Conservation (phyloP, 2,329 filamentous ascomycete genomes). For the Metarhizium sp. region DNA sequence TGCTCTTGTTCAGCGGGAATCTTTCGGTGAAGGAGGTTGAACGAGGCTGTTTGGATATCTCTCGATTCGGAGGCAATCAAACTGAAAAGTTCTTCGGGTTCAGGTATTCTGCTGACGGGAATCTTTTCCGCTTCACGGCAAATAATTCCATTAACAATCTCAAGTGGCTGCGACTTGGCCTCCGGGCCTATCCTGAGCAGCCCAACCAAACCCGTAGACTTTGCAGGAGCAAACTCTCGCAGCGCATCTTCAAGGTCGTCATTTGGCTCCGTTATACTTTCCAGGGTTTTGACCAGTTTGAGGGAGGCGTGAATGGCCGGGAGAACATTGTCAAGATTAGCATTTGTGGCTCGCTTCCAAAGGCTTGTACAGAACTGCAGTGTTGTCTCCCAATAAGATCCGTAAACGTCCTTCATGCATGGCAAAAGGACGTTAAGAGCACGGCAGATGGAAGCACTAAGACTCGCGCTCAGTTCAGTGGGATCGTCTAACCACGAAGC, state of each 20-base stretch:
- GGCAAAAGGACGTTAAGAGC: slow-evolving; percentile 56
- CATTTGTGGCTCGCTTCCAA: slow-evolving; percentile 41
- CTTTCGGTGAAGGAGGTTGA: slow-evolving; percentile 68
- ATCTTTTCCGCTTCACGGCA: slow-evolving; percentile 59
- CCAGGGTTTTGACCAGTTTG: slow-evolving; percentile 56
- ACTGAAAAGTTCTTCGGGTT: slow-evolving; percentile 61
- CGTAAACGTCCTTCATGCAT: slow-evolving; percentile 72
- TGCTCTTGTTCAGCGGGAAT: slow-evolving; percentile 73
- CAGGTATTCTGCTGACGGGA: slow-evolving; percentile 50
- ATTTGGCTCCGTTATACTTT: slow-evolving; percentile 61
- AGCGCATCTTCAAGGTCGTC: slow-evolving; percentile 78
- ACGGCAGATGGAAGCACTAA: slow-evolving; percentile 45
- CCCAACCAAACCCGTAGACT: slow-evolving; percentile 49
- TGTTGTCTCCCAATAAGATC: slow-evolving; percentile 70
- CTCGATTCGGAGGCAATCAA: slow-evolving; percentile 68
- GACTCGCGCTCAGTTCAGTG: slow-evolving; percentile 30
- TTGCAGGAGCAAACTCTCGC: slow-evolving; percentile 44
- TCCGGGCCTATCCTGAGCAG: slow-evolving; percentile 48
- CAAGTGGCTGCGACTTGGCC: slow-evolving; percentile 51
- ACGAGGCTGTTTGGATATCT: slow-evolving; percentile 71
- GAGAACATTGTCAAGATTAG: slow-evolving; percentile 37
- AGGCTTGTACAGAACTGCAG: slow-evolving; percentile 49
- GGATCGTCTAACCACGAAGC: slow-evolving; percentile 57
- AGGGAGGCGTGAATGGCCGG: slow-evolving; percentile 64
- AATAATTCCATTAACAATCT: slow-evolving; percentile 67